Base-by-base conservation (phyloP, 345 rosid genomes). In the Noccaea bulbosa region DNA sequence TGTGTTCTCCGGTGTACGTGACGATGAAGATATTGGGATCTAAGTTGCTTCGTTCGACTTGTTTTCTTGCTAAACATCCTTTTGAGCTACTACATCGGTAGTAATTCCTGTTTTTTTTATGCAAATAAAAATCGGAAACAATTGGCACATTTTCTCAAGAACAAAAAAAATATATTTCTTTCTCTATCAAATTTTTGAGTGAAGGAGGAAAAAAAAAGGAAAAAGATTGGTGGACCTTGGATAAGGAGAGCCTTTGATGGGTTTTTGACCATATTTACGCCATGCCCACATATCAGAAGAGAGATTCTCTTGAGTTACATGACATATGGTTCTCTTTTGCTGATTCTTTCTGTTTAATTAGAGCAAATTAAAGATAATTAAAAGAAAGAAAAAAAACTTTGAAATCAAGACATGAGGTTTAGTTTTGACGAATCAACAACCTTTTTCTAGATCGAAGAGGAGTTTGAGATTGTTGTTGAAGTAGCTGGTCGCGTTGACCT, bases 251-350 rank as follows among this genome's bases (percentile, higher is more conserved):
- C 97, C 96, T 79, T 91, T 93, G 76, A 93, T 93, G 67, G 97
- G 98, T 77, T 93, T 93, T 57, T 93, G 97, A 4, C 98, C 98
- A 71, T 93, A 93, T 52, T 93, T 93, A 7, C 98, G 85, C 98
- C 98, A 93, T 48, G 97, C 89, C 98, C 98, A 93, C 64, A 82
- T 69, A 82, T 93, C 98, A 62, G 83, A 73, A 11, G 89, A 81
- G 63, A 93, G 87, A 62, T 88, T 84, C 75, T 88, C 96, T 40
- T 78, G 92, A 30, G 86, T 73, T 32, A 93, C 88, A 48, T 87
- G 94, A 75, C 87, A 79, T 43, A 91, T 81, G 46, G 79, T 72
- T 79, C 80, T 87, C 78, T 89, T 92, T 72, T 79, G 86, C 64
- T 82, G 86, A 46, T 78, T 82, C 63, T 87, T 93, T 69, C 98